These are phyloP conservation scores for Artemisia argyi DNA, from an alignment of 129 eudicot genomes.

Conservation along the genomic window DNA sequence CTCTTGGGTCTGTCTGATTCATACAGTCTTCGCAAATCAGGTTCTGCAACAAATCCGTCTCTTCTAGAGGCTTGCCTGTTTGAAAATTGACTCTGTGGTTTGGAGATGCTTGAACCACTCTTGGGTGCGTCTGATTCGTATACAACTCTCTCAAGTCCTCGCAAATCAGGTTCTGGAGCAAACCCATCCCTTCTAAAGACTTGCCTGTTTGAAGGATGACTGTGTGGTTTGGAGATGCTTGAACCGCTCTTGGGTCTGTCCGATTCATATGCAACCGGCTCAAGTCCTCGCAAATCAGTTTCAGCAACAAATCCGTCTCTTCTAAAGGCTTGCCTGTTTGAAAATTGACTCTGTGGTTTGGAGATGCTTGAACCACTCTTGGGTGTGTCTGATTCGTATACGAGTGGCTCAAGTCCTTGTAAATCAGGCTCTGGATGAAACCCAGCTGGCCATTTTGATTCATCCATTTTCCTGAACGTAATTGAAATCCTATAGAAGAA, in stretches of 20 bases:
- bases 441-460: slow-evolving; percentile 66
- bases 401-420: slow-evolving; percentile 75
- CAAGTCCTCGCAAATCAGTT: slow-evolving; percentile 76
- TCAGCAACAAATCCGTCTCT: slow-evolving; percentile 53
- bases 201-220: slow-evolving; percentile 28
- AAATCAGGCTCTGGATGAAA: slow-evolving; percentile 76
- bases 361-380: slow-evolving; percentile 20
- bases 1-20: slow-evolving; percentile 44
- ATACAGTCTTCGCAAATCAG: slow-evolving; percentile 71
- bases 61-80: no score
- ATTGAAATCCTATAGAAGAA: slow-evolving; percentile 68
- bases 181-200: slow-evolving; percentile 40
- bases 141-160: slow-evolving; percentile 66
- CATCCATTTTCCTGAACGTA: slow-evolving; percentile 95
- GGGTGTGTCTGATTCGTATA: slow-evolving; percentile 43
- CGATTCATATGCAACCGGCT: slow-evolving; percentile 52
- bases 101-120: neutral
- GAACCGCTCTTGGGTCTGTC: slow-evolving; percentile 36
- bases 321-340: no score
- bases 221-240: slow-evolving; percentile 20
- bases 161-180: slow-evolving; percentile 79
- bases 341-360: no score
- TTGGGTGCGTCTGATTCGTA: slow-evolving; percentile 45
- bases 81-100: no score
- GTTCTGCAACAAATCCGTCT: slow-evolving; percentile 57